Evolutionary conservation across 768 basidiomycete genomes (phyloP).

Genomic region (Lactarius tabidus): DNA sequence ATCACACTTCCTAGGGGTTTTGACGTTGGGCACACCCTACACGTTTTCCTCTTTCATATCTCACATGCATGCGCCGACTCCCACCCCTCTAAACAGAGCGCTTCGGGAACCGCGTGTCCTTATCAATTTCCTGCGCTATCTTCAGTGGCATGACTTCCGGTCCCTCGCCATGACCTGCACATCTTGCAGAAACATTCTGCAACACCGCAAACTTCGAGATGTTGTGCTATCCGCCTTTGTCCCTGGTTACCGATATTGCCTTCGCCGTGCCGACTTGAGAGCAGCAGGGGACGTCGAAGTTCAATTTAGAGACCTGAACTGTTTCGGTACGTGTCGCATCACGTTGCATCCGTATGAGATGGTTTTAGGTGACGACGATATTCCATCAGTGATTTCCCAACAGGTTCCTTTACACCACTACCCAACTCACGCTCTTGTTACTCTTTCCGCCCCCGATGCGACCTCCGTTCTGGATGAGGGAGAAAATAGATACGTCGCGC

Average conservation of each 20-base stretch:
- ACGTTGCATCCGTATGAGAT: conserved; percentile 9
- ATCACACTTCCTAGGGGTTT: background rate
- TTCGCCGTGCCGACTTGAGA: conserved; percentile 39
- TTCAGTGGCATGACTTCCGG: conserved; percentile 41
- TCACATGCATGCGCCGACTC: conserved; percentile 10
- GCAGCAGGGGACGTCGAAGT: conserved; percentile 47
- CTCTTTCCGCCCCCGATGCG: conserved; percentile 41
- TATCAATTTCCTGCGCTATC: conserved; percentile 31
- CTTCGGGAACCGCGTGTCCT: conserved; percentile 38
- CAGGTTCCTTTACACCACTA: conserved; percentile 62
- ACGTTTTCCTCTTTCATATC: background rate
- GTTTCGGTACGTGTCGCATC: conserved; percentile 52
- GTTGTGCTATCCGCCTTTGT: conserved; percentile 48
- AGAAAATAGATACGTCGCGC: conserved; percentile 40
- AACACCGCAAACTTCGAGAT: conserved; percentile 34
- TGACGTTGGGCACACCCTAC: background rate
- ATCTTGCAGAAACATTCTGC: conserved; percentile 35
- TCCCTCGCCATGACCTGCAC: conserved; percentile 37
- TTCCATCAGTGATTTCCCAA: conserved; percentile 56
- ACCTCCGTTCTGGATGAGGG: conserved; percentile 33
- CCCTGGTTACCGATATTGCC: conserved; percentile 49
- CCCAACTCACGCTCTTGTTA: conserved; percentile 59
- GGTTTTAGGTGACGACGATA: background rate
- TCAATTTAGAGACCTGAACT: conserved; percentile 54
- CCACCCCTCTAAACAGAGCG: conserved; percentile 28